Conservation (phyloP, 164 flowering plant species). For the Cinnamomum micranthum region DNA sequence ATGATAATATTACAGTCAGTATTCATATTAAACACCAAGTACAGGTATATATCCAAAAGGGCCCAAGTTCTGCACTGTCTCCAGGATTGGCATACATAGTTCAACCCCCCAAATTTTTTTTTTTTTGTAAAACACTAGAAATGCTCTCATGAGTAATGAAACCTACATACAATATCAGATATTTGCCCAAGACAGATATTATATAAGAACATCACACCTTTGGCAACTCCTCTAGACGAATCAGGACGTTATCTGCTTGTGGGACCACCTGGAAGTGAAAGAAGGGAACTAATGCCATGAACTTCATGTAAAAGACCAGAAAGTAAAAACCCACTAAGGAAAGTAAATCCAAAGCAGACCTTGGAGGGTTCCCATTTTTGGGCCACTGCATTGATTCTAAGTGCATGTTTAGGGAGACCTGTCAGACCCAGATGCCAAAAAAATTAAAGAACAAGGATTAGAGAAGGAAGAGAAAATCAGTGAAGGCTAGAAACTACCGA, state of each 20-base stretch:
- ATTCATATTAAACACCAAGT: too few species aligned
- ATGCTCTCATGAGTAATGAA: too few species aligned
- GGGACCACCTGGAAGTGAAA: conserved; percentile 61
- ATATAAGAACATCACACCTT: conserved; percentile 34
- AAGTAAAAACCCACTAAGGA: neutral
- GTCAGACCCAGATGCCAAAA: conserved; percentile 7
- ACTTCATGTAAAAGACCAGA: neutral
- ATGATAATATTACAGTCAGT: too few species aligned
- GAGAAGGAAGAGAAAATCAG: neutral
- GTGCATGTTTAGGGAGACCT: conserved; percentile 36
- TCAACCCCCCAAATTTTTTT: too few species aligned
- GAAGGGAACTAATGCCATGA: neutral
- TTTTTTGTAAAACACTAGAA: too few species aligned
- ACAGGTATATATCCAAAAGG: too few species aligned
- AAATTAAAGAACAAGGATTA: neutral
- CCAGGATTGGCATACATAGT: too few species aligned
- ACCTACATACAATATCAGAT: too few species aligned
- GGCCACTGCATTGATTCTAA: conserved; percentile 57
- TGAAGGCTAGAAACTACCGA: conserved; percentile 10
- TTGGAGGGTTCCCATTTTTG: conserved; percentile 72
- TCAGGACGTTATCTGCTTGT: conserved; percentile 79
- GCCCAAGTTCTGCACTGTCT: too few species aligned
- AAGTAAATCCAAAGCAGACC: conserved; percentile 29
- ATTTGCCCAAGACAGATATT: too few species aligned
- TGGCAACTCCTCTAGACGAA: conserved; percentile 71